Evolutionary conservation across 169 alveolate genomes (phyloP), one percentile per base, ranked within the genome.

Genomic region (Eimeria zaria): DNA sequence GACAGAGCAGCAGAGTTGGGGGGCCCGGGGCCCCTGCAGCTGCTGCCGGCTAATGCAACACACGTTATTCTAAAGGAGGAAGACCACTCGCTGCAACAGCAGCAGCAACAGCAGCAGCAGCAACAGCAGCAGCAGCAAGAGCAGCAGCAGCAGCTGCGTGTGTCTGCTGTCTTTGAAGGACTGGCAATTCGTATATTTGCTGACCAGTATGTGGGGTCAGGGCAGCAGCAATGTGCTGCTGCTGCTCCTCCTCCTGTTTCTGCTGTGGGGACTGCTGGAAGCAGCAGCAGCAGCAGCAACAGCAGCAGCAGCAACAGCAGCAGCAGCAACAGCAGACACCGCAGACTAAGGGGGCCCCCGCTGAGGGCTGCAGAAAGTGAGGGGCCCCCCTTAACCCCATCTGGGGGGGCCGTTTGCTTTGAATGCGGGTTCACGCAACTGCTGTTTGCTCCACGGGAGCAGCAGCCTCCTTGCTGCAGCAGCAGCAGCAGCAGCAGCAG

Each of bases 161-260:
- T 83, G 36, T 36, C 48, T 22, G 91, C 64, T 30, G 91, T 41
- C 22, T 83, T 55, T 55, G 91, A 83, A 46, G 91, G 76, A 8
- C 33, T 83, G 33, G 30, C 51, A 22, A 5, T 55, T 39, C 74
- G 53, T 33, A 39, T 83, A 3, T 55, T 33, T 41, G 91, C 91
- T n/a, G 76, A 74, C 33, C 53, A 83, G 11, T 46, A 53, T 16
- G 22, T 41, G 62, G n/a, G 33, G n/a, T 33, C 39, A 20, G 53
- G 74, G 33, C 53, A 55, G 91, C 91, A 53, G 74, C 91, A n/a
- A 27, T 83, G 30, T 48, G 89, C 89, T 46, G 89, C 89, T 48
- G 67, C 62, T 76, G 1, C 18, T 76, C 64, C 89, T 80, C 69
- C 69, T 22, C 69, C 48, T 80, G 69, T 69, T 80, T 33, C 89